Evolutionary conservation across 306 rosid species (phyloP).

Genomic region (Sindora glabra): DNA sequence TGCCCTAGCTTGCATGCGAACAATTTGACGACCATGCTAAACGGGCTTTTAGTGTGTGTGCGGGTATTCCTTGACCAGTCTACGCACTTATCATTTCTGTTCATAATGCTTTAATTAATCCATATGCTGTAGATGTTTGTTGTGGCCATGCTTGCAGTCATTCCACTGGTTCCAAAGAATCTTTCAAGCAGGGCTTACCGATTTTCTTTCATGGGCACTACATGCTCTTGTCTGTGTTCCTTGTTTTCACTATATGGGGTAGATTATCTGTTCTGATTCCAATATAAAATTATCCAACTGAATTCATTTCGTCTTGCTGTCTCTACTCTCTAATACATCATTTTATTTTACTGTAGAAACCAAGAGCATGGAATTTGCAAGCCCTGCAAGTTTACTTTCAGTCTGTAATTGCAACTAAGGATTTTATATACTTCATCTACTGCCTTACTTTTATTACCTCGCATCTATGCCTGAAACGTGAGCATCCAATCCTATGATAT

Average conservation of each 20-base stretch:
- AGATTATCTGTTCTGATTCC: constrained; percentile 16
- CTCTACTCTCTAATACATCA: constrained; percentile 3
- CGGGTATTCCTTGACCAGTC: no score
- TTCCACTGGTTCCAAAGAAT: constrained; percentile 66
- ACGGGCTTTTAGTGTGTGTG: no score
- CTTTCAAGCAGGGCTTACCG: constrained; percentile 87
- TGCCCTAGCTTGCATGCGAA: neutral
- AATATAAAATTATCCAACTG: neutral
- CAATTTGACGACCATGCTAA: neutral
- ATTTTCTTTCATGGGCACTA: constrained; percentile 84
- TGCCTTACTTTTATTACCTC: constrained; percentile 73
- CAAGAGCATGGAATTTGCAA: constrained; percentile 89
- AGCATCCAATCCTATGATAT: constrained; percentile 19
- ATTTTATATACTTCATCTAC: constrained; percentile 81
- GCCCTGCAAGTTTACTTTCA: constrained; percentile 87
- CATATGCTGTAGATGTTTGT: constrained; percentile 61
- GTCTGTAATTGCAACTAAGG: constrained; percentile 58
- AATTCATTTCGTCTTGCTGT: neutral
- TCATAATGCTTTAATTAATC: constrained; percentile 5
- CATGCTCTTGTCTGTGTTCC: constrained; percentile 70
- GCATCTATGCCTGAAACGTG: constrained; percentile 78
- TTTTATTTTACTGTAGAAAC: constrained; percentile 53
- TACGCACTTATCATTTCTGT: neutral
- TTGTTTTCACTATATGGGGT: constrained; percentile 80
- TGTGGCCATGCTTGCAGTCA: constrained; percentile 75